Evolutionary conservation across 768 basidiomycete species (phyloP), one percentile per base, ranked within the genome.

Genomic region (Gautieria morchelliformis): DNA sequence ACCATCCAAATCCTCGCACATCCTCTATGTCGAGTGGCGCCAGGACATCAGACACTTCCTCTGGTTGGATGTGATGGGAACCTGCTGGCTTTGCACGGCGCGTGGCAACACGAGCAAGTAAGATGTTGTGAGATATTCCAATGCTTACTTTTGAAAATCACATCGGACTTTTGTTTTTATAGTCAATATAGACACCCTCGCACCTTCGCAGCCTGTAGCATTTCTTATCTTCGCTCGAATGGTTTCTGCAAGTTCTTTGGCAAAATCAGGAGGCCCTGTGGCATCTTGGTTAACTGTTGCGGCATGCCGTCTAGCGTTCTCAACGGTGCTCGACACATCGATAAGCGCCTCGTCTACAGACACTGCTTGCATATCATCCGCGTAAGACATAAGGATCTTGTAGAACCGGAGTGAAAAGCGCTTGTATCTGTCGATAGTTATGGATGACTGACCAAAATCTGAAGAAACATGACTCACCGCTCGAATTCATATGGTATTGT

Each of bases 401-500:
- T 99, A 98, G 68, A 98, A 97, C 39, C 85, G 78, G 52, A 93
- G 70, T 0, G 95, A 93, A 54, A 85, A 74, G 55, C 86, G 73
- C 65, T 89, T 93, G 71, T 93, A 95, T 64, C 90, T 93, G 63
- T 17, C n/a, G 48, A 24, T 14, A 40, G 49, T 19, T 27, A 27
- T 27, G 27, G 27, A 52, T n/a, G 32, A 51, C 2, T 22, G 24
- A 32, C 40, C 11, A 22, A 44, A 37, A 10, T n/a, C 19, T 41
- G 12, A 37, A 40, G 24, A 10, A 40, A 3, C 30, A 5, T 33
- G 12, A 70, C 75, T 61, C 63, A 84, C 86, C 76, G 75, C 54
- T 95, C 88, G 61, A 99, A 99, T 67, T 99, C 95, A 67, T 97
- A 99, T 1, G 93, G 92, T 9, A 94, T 84, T 0, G 90, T 92